A percentile compares a stretch with the other conserved stretches of the same genome.
phyloP scores from a whole-genome alignment of 2,329 filamentous ascomycete genomes.

The Penicillium thymicola region DNA sequence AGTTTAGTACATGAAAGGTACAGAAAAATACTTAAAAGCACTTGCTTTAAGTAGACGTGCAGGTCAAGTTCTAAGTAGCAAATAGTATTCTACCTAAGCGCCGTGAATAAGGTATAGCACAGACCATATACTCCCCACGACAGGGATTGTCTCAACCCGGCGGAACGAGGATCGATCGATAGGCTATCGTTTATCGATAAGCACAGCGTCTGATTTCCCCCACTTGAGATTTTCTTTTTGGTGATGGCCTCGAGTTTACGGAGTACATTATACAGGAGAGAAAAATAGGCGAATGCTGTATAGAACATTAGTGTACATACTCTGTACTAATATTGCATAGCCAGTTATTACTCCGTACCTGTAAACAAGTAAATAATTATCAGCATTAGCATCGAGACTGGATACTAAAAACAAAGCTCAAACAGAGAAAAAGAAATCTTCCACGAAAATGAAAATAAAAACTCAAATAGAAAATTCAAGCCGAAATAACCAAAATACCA shows the following conservation, averaged over 20 bases:
- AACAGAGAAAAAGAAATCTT: not conserved
- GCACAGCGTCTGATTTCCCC: slow-evolving; percentile 6
- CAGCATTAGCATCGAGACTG: not conserved
- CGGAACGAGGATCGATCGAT: slow-evolving; percentile 9
- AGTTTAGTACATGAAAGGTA: not conserved
- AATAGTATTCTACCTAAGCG: slow-evolving; percentile 1
- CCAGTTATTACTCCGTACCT: not conserved
- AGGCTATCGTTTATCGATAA: slow-evolving; percentile 19
- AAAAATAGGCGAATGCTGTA: not conserved
- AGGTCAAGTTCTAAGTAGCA: not conserved
- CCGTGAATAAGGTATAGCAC: slow-evolving; percentile 8
- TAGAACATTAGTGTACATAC: not conserved
- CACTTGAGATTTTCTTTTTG: not conserved
- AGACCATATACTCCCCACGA: slow-evolving; percentile 6
- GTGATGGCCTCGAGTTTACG: not conserved
- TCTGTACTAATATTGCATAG: not conserved
- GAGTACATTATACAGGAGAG: not conserved
- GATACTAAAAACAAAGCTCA: not conserved
- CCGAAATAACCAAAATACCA: not conserved
- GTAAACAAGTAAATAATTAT: not conserved
- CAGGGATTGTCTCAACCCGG: slow-evolving; percentile 9
- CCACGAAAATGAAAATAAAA: not conserved
- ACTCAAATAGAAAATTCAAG: not conserved
- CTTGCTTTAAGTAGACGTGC: not conserved
- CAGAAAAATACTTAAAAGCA: not conserved